A percentile compares a stretch with the other conserved stretches of the same genome.
Conservation (phyloP, 2,329 filamentous ascomycete genomes). For the Decorospora gaudefroyi region DNA sequence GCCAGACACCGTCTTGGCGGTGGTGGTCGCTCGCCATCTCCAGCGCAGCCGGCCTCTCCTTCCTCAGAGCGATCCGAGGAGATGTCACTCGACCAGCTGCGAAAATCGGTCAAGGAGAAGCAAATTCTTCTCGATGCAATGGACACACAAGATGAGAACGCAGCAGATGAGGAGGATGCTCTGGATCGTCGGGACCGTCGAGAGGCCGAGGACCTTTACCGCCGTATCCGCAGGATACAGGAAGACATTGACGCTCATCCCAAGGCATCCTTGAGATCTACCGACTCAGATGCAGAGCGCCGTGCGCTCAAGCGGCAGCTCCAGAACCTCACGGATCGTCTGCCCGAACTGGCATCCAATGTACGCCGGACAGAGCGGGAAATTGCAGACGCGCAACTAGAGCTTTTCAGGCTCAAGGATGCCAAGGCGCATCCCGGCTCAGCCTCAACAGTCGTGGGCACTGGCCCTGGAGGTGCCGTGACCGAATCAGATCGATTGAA, state of each 20-base stretch:
- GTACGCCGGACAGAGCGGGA: conserved; percentile 88
- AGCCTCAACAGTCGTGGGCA: conserved; percentile 81
- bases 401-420: conserved; percentile 91
- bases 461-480: conserved; percentile 84
- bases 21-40: conserved; percentile 74
- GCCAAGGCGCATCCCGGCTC: conserved; percentile 87
- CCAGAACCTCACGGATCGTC: conserved; percentile 82
- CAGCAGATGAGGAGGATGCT: conserved; percentile 86
- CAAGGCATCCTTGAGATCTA: conserved; percentile 63
- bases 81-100: conserved; percentile 80
- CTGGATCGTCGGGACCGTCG: conserved; percentile 87
- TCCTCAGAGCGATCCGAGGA: conserved; percentile 72
- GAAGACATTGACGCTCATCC: conserved; percentile 94
- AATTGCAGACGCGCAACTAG: conserved; percentile 87
- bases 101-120: conserved; percentile 91
- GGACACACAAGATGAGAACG: conserved; percentile 92
- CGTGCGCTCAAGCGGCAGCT: conserved; percentile 85
- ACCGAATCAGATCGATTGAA: conserved; percentile 95
- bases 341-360: conserved; percentile 89
- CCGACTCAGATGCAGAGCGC: conserved; percentile 86
- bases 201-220: conserved; percentile 92
- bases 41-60: conserved; percentile 61
- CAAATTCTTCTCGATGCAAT: conserved; percentile 93
- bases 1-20: conserved; percentile 79
- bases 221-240: conserved; percentile 86